Conservation (phyloP, 495 filamentous ascomycete genomes). For the Aspergillus bertholletiae region DNA sequence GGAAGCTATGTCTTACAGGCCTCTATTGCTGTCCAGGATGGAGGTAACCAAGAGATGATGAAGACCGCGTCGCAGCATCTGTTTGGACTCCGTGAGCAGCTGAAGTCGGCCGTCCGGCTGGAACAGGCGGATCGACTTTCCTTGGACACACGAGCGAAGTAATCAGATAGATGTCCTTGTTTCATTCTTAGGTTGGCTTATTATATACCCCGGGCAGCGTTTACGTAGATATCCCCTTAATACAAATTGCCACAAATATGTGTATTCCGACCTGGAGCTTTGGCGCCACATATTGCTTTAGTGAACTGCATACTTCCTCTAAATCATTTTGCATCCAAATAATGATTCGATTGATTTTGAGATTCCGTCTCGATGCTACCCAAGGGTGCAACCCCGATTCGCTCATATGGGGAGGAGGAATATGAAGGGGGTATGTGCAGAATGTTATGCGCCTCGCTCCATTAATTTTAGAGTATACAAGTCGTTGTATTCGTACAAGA, state of each 20-base stretch:
- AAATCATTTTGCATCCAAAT: neutral
- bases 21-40: constrained; percentile 46
- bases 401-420: no score
- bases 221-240: neutral
- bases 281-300: neutral
- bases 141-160: constrained; percentile 62
- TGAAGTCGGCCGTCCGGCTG: constrained; percentile 64
- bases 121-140: constrained; percentile 60
- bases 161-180: constrained; percentile 10
- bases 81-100: constrained; percentile 53
- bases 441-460: no score
- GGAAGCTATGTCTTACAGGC: constrained; percentile 51
- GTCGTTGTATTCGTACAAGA: no score
- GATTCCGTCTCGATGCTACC: no score
- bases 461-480: no score
- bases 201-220: constrained; percentile 17
- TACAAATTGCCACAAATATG: neutral
- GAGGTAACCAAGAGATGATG: constrained; percentile 51
- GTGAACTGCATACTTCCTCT: neutral
- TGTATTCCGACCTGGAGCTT: neutral
- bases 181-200: constrained; percentile 2
- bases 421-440: no score
- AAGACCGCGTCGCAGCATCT: constrained; percentile 56
- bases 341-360: neutral
- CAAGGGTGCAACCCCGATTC: no score